Percentiles rank a stretch among this genome's conserved stretches.
phyloP scores from a whole-genome alignment of 139 green algal species.

The Chlorella sp. region DNA sequence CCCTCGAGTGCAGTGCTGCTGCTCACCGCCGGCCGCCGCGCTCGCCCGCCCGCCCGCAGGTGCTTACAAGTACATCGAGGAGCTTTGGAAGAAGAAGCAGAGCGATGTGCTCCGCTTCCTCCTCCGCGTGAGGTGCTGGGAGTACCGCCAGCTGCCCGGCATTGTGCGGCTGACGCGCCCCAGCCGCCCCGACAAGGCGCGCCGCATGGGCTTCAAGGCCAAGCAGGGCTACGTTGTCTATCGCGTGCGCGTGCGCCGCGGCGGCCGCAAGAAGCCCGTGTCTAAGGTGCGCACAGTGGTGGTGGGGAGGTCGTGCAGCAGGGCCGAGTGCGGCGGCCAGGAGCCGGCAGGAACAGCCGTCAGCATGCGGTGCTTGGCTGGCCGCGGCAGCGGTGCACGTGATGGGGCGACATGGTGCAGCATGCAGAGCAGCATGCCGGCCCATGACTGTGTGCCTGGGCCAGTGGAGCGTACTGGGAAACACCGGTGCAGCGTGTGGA shows the following conservation, averaged over 20 bases:
- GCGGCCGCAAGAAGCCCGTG: constrained; percentile 96
- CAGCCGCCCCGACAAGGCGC: constrained; percentile 96
- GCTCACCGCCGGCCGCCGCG: background rate
- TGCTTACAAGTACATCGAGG: constrained; percentile 79
- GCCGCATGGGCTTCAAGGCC: constrained; percentile 96
- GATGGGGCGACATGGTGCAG: background rate
- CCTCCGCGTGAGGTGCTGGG: constrained; percentile 98
- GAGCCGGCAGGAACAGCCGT: too few relatives aligned
- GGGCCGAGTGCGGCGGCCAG: too few relatives aligned
- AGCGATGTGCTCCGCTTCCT: constrained; percentile 99
- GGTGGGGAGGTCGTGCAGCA: background rate
- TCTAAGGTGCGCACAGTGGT: constrained; percentile 76
- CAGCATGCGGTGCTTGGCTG: too few relatives aligned
- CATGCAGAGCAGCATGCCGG: background rate
- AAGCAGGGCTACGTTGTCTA: constrained; percentile 99
- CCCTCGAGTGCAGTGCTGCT: background rate
- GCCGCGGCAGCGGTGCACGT: too few relatives aligned
- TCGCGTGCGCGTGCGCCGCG: constrained; percentile 94
- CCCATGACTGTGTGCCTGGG: too few relatives aligned
- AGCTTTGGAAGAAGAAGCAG: constrained; percentile 99
- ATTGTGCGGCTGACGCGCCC: constrained; percentile 90
- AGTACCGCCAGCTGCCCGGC: constrained; percentile 96
- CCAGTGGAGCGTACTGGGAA: too few relatives aligned
- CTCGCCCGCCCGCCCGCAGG: background rate
- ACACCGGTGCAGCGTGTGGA: too few relatives aligned